Conservation (phyloP, 495 filamentous ascomycete species). For the Extremus antarcticus region DNA sequence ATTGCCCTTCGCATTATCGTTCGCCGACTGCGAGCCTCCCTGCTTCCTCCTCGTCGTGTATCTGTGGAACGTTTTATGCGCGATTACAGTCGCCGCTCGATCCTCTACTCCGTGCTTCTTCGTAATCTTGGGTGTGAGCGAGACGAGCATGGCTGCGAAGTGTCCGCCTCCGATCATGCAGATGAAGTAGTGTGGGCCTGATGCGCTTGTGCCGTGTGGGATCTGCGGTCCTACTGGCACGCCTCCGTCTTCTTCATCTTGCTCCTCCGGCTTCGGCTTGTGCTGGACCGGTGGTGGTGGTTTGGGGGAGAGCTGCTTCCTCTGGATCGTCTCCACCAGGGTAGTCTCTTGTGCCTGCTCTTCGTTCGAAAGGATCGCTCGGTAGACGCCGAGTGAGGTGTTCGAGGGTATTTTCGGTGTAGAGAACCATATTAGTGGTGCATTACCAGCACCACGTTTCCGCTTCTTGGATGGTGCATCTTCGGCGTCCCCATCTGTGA, state of each 20-base stretch:
- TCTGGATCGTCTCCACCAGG: slow-evolving; percentile 54
- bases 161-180: slow-evolving; percentile 99
- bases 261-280: slow-evolving; percentile 1
- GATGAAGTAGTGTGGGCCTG: slow-evolving; percentile 72
- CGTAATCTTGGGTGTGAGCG: slow-evolving; percentile 65
- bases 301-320: slow-evolving; percentile 61
- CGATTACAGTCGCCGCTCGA: slow-evolving; percentile 72
- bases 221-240: slow-evolving; percentile 40
- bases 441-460: slow-evolving; percentile 50
- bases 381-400: slow-evolving; percentile 73
- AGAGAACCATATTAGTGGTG: slow-evolving; percentile 77
- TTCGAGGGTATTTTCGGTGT: slow-evolving; percentile 63
- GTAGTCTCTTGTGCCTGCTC: slow-evolving; percentile 55
- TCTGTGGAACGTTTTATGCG: slow-evolving; percentile 94
- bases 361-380: slow-evolving; percentile 61
- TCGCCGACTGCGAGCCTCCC: slow-evolving; percentile 87
- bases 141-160: slow-evolving; percentile 92
- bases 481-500: slow-evolving; percentile 46
- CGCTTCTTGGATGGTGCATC: slow-evolving; percentile 32
- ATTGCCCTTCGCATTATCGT: slow-evolving; percentile 77
- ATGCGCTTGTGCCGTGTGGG: slow-evolving; percentile 10
- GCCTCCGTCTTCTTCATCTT: slow-evolving; percentile 34
- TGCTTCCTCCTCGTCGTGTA: slow-evolving; percentile 95
- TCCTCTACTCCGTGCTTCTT: slow-evolving; percentile 63
- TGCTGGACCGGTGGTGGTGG: slow-evolving; percentile 27